A percentile compares a stretch with the other conserved stretches of the same genome.
phyloP scores from a whole-genome alignment of 345 rosid species.

The Zanthoxylum bungeanum region DNA sequence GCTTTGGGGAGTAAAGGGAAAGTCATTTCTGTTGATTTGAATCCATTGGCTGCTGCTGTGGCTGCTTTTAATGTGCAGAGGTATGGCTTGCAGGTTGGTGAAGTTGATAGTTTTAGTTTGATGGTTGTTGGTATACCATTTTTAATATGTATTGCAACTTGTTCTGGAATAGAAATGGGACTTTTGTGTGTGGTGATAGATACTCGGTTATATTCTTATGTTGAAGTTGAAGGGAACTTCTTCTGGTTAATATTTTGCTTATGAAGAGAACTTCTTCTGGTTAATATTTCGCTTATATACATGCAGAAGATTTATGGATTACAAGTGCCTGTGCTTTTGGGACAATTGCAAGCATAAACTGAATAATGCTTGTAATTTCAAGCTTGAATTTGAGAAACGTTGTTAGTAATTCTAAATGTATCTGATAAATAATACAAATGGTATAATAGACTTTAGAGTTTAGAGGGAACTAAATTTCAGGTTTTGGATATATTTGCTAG shows the following conservation, averaged over 20 bases:
- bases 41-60: constrained; percentile 59
- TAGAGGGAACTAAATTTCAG: neutral
- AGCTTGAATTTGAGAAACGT: too few species aligned
- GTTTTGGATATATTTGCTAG: neutral
- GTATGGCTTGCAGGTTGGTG: constrained; percentile 61
- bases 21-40: constrained; percentile 76
- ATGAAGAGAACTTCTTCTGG: neutral
- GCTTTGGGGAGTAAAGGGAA: constrained; percentile 39
- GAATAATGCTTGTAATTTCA: too few species aligned
- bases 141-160: neutral
- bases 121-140: neutral
- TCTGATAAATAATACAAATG: neutral
- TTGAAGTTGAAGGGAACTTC: too few species aligned
- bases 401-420: neutral
- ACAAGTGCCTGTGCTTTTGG: too few species aligned
- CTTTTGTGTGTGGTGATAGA: too few species aligned
- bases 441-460: too few species aligned
- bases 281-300: neutral
- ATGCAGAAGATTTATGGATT: too few species aligned
- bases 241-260: neutral
- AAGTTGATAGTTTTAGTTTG: neutral
- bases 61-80: constrained; percentile 65
- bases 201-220: too few species aligned
- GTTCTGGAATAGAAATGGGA: too few species aligned
- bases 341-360: too few species aligned